Evolutionary conservation across 441 rosid genomes (phyloP), one percentile per base, ranked within the genome.

Genomic region (Mallotus repandus): DNA sequence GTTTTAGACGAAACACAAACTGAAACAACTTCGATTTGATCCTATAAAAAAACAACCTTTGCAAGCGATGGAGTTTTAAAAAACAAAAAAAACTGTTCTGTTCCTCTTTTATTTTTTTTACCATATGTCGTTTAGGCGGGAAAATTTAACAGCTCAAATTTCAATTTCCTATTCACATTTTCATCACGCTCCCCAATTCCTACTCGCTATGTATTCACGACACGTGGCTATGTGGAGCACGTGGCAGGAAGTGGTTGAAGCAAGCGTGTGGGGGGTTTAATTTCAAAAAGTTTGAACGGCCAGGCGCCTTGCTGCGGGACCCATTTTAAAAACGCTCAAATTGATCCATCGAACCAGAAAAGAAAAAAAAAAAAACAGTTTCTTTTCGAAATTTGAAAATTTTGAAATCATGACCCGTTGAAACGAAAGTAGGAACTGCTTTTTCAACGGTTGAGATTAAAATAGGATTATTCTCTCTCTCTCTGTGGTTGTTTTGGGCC

Each of bases 321-420:
- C 65, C 25, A 21, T 57, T 4, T 22, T 2, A 29, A 14, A 25
- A 52, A 41, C 73, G 78, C 32, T 56, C 49, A 10, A 50, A 67
- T 29, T 19, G 52, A 49, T n/a, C 67, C 29, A 25, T 25, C 29
- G 1, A 25, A 25, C 29, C 29, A 25, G 29, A 1, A 25, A 25
- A 25, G 1, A 25, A 25, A 25, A 25, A 25, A 25, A 25, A 25
- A 25, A 25, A 25, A 25, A 25, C 29, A 25, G 29, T 25, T 25
- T 25, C 29, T 25, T 61, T 45, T 15, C 3, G 55, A 79, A 76
- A 63, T 74, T 81, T 73, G 64, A 78, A 81, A 58, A 29, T 29
- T 69, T 82, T 64, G 58, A 74, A 82, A 74, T 71, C 43, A 3
- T 29, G 70, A 38, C 73, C 81, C 76, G 81, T 79, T 70, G 29